Base-by-base conservation (phyloP, 768 basidiomycete genomes). In the Grammothele lineata region DNA sequence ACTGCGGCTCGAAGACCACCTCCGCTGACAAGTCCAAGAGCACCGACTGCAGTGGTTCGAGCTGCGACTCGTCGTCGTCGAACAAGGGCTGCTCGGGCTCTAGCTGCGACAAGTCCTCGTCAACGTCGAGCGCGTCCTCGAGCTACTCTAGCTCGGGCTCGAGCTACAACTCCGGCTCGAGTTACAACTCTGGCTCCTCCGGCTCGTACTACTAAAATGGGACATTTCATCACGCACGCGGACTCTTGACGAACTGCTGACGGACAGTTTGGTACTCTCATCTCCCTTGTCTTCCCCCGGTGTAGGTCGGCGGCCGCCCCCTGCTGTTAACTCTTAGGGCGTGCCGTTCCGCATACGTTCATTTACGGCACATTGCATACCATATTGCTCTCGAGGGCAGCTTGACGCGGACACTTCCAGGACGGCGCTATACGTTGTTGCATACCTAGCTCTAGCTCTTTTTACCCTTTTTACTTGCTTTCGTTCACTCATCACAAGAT, bases 191-290 rank as follows among this genome's bases (percentile, higher is more conserved):
- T n/a, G n/a, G n/a, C n/a, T n/a, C n/a, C n/a, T n/a, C n/a, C n/a
- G n/a, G n/a, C n/a, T n/a, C n/a, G n/a, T n/a, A n/a, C n/a, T n/a
- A n/a, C n/a, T n/a, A n/a, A n/a, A 53, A 53, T 48, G 51, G 51
- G 51, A 53, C 50, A 40, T 17, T 53, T 47, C 17, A 37, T 21
- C 24, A 43, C 35, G 35, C 37, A 37, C 32, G 45, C 47, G 51
- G 51, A 53, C 51, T 48, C 46, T n/a, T 32, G 50, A 47, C 50
- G 45, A 47, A 51, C 50, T 53, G 51, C 43, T 45, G 26, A 40
- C 46, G 51, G 51, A 53, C 51, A 53, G 51, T 53, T 53, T 53
- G 51, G 46, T 53, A 30, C 27, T 14, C 14, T 30, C 27, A 14
- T 30, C 27, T 30, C 7, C n/a, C 7, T 30, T 14, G 27, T 14